Evolutionary conservation across 2,329 filamentous ascomycete species (phyloP).

Genomic region (Fusarium euwallaceae): DNA sequence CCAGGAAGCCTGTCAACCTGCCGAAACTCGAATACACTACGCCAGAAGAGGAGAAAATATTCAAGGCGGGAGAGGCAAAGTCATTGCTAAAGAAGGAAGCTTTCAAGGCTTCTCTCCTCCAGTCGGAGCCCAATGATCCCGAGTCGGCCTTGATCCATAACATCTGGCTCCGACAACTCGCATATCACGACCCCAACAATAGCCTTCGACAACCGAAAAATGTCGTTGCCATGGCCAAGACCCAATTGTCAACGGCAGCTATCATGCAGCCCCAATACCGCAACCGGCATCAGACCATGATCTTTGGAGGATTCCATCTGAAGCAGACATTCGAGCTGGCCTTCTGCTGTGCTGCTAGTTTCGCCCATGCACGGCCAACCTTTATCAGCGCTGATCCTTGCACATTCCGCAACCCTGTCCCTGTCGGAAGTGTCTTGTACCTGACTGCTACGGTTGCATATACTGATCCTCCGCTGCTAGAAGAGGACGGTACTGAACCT

Average conservation of each 20-base stretch:
- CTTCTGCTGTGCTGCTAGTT: slow-evolving; percentile 49
- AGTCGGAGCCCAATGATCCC: slow-evolving; percentile 46
- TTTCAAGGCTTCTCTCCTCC: slow-evolving; percentile 42
- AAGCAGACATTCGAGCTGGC: slow-evolving; percentile 51
- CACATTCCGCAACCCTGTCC: slow-evolving; percentile 49
- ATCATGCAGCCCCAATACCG: slow-evolving; percentile 50
- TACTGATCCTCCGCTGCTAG: slow-evolving; percentile 47
- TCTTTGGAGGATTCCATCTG: slow-evolving; percentile 49
- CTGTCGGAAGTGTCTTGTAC: slow-evolving; percentile 48
- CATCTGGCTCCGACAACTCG: slow-evolving; percentile 48
- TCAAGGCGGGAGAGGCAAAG: slow-evolving; percentile 35
- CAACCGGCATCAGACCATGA: slow-evolving; percentile 49
- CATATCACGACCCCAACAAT: slow-evolving; percentile 47
- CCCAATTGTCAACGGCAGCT: slow-evolving; percentile 44
- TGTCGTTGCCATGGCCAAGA: slow-evolving; percentile 47
- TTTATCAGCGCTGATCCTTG: slow-evolving; percentile 50
- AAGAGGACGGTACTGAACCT: slow-evolving; percentile 47
- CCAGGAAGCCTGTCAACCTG: slow-evolving; percentile 46
- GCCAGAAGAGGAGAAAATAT: slow-evolving; percentile 46
- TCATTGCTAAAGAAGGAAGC: neutral
- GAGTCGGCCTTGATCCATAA: slow-evolving; percentile 48
- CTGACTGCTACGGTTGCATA: slow-evolving; percentile 48
- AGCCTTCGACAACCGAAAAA: slow-evolving; percentile 44
- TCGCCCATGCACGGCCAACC: slow-evolving; percentile 49
- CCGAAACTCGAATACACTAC: slow-evolving; percentile 44